Conservation (phyloP, 164 flowering plant species). For the Magnolia changhungtana region DNA sequence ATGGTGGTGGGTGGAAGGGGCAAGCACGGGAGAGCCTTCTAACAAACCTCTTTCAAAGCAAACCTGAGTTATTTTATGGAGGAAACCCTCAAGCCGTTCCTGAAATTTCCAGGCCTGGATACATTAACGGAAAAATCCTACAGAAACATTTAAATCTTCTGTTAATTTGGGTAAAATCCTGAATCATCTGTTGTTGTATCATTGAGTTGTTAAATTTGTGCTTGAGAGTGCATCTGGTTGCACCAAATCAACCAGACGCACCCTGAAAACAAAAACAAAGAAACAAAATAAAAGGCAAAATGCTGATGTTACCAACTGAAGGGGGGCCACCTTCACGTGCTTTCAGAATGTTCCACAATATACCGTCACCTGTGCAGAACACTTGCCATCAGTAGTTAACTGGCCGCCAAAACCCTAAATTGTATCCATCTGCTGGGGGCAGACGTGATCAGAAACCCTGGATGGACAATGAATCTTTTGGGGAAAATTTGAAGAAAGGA, state of each 20-base stretch:
- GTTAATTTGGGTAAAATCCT: neutral
- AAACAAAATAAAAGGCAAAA: too few species aligned
- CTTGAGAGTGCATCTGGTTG: too few species aligned
- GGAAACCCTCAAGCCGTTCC: neutral
- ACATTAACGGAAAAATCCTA: neutral
- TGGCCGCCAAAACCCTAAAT: slow-evolving; percentile 95
- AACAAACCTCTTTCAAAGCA: too few species aligned
- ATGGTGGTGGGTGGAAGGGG: too few species aligned
- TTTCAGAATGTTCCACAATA: slow-evolving; percentile 88
- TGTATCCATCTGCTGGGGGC: slow-evolving; percentile 68
- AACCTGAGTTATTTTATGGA: too few species aligned
- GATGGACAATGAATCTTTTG: too few species aligned
- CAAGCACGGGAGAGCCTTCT: too few species aligned
- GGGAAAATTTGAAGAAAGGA: neutral
- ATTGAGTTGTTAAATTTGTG: too few species aligned
- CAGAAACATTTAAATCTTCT: neutral
- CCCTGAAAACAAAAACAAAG: too few species aligned
- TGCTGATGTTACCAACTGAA: too few species aligned
- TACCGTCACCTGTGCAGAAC: slow-evolving; percentile 75
- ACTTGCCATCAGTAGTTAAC: slow-evolving; percentile 79
- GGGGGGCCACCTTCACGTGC: slow-evolving; percentile 48
- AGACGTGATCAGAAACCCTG: neutral
- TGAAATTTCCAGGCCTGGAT: neutral
- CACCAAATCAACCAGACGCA: too few species aligned
- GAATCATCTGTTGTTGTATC: neutral